Base-by-base conservation (phyloP, 768 basidiomycete species). In the Tylopilus sp. region DNA sequence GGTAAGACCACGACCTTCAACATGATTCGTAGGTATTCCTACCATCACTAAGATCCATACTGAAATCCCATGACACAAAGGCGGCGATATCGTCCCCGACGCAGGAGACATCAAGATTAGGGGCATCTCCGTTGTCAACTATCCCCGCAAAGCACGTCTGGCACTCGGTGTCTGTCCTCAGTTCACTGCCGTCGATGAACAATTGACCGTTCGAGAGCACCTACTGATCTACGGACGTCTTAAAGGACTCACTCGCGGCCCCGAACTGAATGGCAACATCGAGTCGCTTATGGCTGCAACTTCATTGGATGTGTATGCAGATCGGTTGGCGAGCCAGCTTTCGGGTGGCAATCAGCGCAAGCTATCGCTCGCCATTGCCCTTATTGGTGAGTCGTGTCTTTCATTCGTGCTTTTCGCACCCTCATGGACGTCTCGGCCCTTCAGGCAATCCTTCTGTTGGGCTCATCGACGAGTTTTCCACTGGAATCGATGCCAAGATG, bases 1-100 rank as follows among this genome's bases (percentile, higher is more conserved):
- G 89, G 89, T 0, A 91, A 91, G 69, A 90, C 87, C 12, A 89
- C 89, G 0, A 85, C 84, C 0, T 88, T 91, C 68, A 87, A 89
- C 56, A 79, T 89, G 63, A 89, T 92, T 54, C 84, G 87, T 86
- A 61, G 52, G 85, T 75, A 16, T 22, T 25, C 21, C 17, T 1
- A 37, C 25, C 21, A 11, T 14, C 17, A 8, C 13, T 30, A 4
- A 17, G 4, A 13, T 45, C 9, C 21, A 3, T 11, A 19, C 37
- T 54, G 19, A 63, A 2, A 1, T 19, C 25, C 16, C 13, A 12
- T 28, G 33, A 42, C 24, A 33, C n/a, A 42, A 57, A 87, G 86
- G 86, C 24, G 87, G 86, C 0, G 83, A 89, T 59, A 72, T 86
- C 28, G 65, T 80, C 25, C 88, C 88, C 0, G 82, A 87, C 56